Evolutionary conservation across 805 yeast species (phyloP), one percentile per base, ranked within the genome.

Genomic region (Candida mattraensis): DNA sequence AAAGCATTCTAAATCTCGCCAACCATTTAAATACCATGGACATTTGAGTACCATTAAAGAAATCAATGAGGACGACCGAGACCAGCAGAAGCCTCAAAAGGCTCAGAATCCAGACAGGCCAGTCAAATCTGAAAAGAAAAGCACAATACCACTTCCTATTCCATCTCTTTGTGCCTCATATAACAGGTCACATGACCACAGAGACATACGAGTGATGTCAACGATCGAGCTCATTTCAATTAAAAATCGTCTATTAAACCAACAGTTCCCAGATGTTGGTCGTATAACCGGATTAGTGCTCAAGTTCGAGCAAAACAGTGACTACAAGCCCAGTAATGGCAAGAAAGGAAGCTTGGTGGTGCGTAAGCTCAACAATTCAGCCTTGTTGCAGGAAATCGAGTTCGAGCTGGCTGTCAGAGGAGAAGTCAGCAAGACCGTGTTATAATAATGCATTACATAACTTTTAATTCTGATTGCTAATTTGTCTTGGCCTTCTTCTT

Each of bases 401-500:
- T 30, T 37, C 29, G 50, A 48, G 29, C 37, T 48, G 22, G 14
- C 32, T 5, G 35, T 33, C 9, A 37, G 51, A 12, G 47, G 47
- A 3, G 43, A 42, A 20, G 37, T 38, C 32, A 38, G 37, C 25
- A 42, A 33, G 33, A n/a, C 30, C 3, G 40, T 42, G 7, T 18
- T 37, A 15, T 34, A 26, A 18, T 12, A 33, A 18, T 24, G 21
- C n/a, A 21, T 12, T 29, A 35, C 24, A 30, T 14, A 31, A 27
- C 18, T 26, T n/a, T 23, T 14, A 18, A 23, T 9, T 4, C 16
- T 29, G 25, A 43, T 18, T n/a, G n/a, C n/a, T n/a, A n/a, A n/a
- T 37, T 39, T 28, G 42, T 52, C 36, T 53, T 54, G 7, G 54
- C 33, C 43, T 55, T 57, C 50, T 54, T 55, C 38, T 50, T 42